Percentiles rank a stretch among this genome's conserved stretches.
Conservation (phyloP, 2,329 filamentous ascomycete genomes). For the Verticillium zaregamsianum region DNA sequence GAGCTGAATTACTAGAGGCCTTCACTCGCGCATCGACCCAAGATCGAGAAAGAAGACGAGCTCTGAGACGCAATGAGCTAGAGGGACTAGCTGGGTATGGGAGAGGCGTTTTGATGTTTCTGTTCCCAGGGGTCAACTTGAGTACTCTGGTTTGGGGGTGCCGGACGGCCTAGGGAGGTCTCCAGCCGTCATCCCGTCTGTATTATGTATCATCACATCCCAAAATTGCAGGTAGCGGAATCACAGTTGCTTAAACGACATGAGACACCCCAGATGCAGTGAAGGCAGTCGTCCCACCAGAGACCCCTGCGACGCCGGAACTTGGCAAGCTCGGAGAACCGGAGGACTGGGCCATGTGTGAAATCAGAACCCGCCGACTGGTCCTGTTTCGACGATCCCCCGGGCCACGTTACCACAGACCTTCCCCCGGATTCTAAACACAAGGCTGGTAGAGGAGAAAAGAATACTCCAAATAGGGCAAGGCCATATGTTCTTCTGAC, state of each 20-base stretch:
- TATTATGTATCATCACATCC: background rate
- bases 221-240: background rate
- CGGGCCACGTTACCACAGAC: too few species aligned
- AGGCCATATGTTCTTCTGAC: too few species aligned
- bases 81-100: background rate
- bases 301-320: constrained; percentile 11
- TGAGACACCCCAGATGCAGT: constrained; percentile 11
- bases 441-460: background rate
- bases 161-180: background rate
- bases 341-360: too few species aligned
- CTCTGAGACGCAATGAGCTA: background rate
- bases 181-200: background rate
- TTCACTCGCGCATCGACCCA: background rate
- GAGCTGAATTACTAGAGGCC: constrained; percentile 79
- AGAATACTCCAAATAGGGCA: too few species aligned
- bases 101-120: background rate
- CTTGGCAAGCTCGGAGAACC: background rate
- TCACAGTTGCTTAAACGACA: background rate
- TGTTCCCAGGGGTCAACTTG: background rate
- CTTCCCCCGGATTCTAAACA: background rate
- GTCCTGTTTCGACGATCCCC: background rate
- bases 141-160: background rate
- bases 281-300: constrained; percentile 21
- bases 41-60: background rate
- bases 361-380: too few species aligned